These are phyloP conservation scores for Candida silvicultrix DNA, from an alignment of 805 yeast genomes.

Conservation along the genomic window DNA sequence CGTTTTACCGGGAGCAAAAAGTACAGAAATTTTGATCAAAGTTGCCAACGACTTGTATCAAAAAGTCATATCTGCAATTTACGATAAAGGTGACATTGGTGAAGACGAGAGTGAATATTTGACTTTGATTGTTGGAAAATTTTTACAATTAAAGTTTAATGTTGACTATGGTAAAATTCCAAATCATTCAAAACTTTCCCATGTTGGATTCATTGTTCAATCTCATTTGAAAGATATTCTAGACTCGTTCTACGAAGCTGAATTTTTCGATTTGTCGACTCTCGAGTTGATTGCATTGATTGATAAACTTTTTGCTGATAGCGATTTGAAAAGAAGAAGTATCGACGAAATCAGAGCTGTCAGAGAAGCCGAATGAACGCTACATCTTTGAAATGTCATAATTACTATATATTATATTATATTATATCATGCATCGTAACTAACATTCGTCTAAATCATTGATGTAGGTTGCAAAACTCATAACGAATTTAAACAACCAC, in stretches of 20 bases:
- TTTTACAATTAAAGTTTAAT: slow-evolving; percentile 10
- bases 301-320: slow-evolving; percentile 34
- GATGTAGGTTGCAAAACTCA: not conserved
- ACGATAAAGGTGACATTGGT: slow-evolving; percentile 13
- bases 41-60: slow-evolving; percentile 15
- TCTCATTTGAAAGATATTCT: slow-evolving; percentile 35
- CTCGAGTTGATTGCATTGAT: slow-evolving; percentile 30
- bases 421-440: not conserved
- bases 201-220: slow-evolving; percentile 15
- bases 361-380: slow-evolving; percentile 39
- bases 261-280: slow-evolving; percentile 31
- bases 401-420: no score
- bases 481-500: not conserved
- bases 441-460: no score
- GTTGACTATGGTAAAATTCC: slow-evolving; percentile 3
- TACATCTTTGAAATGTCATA: not conserved
- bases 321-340: slow-evolving; percentile 26
- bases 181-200: slow-evolving; percentile 16
- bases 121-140: slow-evolving; percentile 10
- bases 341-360: slow-evolving; percentile 37
- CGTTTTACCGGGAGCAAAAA: slow-evolving; percentile 3
- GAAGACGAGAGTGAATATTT: slow-evolving; percentile 20
- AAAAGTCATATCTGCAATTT: slow-evolving; percentile 10
- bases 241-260: slow-evolving; percentile 34
- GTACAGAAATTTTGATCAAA: slow-evolving; percentile 7